These are phyloP conservation scores for Dendrobium huoshanense DNA, from an alignment of 106 monocot genomes.

Conservation along the genomic window DNA sequence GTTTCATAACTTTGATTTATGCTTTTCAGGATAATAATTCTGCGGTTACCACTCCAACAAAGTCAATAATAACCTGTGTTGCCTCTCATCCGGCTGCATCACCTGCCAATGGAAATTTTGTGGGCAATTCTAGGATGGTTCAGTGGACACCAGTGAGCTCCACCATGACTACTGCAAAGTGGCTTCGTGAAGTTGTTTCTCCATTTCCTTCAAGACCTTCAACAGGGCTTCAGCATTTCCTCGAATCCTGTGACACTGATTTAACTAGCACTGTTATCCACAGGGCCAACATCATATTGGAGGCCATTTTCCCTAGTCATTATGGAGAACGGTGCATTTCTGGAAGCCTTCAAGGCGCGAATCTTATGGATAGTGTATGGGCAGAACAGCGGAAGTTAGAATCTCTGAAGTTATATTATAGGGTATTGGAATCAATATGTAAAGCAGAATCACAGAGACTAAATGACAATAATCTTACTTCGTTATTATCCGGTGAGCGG, in stretches of 20 bases:
- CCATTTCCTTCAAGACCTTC: constrained; percentile 69
- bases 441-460: constrained; percentile 63
- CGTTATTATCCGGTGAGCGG: constrained; percentile 73
- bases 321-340: constrained; percentile 42
- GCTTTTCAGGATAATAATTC: constrained; percentile 41
- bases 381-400: constrained; percentile 84
- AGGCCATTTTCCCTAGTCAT: constrained; percentile 78
- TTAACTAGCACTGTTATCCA: constrained; percentile 37
- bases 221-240: constrained; percentile 55
- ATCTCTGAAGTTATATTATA: constrained; percentile 82
- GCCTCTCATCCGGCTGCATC: constrained; percentile 51
- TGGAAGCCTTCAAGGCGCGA: constrained; percentile 47
- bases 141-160: constrained; percentile 73
- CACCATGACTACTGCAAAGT: constrained; percentile 95
- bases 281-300: constrained; percentile 69
- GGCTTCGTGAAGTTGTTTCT: constrained; percentile 86
- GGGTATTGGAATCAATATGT: constrained; percentile 85
- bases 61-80: constrained; percentile 47
- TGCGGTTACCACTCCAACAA: constrained; percentile 52
- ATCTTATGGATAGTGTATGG: constrained; percentile 72
- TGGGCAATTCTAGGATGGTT: constrained; percentile 30
- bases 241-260: constrained; percentile 55
- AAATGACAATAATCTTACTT: constrained; percentile 62
- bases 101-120: constrained; percentile 30
- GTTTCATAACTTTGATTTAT: constrained; percentile 5